Conservation (phyloP, 192 early-diverging fungal species). For the Umbelopsis vinacea region DNA sequence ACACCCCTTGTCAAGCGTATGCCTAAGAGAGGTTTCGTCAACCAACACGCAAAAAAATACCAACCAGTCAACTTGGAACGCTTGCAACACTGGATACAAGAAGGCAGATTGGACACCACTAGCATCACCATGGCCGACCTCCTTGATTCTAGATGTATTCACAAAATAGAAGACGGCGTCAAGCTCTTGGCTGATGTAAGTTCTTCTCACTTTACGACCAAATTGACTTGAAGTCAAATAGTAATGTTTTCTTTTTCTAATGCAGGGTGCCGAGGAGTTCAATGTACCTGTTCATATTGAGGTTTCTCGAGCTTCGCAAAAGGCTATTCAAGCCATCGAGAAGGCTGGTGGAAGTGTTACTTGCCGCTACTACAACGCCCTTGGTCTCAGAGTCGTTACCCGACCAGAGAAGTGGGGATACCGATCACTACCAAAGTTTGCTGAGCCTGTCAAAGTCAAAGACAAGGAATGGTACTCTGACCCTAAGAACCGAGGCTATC, state of each 20-base stretch:
- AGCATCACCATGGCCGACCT: slow-evolving; percentile 84
- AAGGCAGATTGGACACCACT: slow-evolving; percentile 81
- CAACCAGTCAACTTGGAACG: slow-evolving; percentile 83
- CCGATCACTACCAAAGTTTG: slow-evolving; percentile 67
- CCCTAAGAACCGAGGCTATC: slow-evolving; percentile 30
- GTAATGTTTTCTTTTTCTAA: too few species aligned
- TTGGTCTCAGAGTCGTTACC: slow-evolving; percentile 74
- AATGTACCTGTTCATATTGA: slow-evolving; percentile 81
- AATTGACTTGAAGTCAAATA: neutral
- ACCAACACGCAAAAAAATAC: slow-evolving; percentile 64
- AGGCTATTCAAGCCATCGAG: slow-evolving; percentile 84
- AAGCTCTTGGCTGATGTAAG: slow-evolving; percentile 73
- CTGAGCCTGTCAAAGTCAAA: slow-evolving; percentile 66
- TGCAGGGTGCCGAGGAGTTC: slow-evolving; percentile 78
- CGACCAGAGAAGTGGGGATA: slow-evolving; percentile 76
- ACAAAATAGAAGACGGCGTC: slow-evolving; percentile 85
- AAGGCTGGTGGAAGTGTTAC: slow-evolving; percentile 80
- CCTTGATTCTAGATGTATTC: slow-evolving; percentile 66
- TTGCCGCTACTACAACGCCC: slow-evolving; percentile 78
- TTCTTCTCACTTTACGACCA: neutral
- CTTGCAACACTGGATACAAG: slow-evolving; percentile 91
- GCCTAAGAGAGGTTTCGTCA: slow-evolving; percentile 87
- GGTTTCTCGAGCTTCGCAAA: slow-evolving; percentile 77
- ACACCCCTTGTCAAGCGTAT: slow-evolving; percentile 80
- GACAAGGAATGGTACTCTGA: slow-evolving; percentile 43